These are phyloP conservation scores for Globisporangium takayamanum DNA, from an alignment of 352 stramenopile species.

Conservation along the genomic window DNA sequence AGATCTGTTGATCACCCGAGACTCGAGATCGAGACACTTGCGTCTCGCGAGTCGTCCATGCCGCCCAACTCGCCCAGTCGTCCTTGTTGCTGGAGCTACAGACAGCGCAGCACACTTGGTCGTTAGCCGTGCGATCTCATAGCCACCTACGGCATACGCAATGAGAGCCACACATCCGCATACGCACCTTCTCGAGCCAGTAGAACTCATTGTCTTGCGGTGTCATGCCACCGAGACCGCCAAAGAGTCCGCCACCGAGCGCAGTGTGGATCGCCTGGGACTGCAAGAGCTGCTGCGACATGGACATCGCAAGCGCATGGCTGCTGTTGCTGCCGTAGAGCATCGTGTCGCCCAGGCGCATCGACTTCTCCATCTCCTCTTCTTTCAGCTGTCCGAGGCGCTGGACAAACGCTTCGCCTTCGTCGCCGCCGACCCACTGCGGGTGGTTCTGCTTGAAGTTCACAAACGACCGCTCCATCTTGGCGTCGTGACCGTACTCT, in stretches of 20 bases:
- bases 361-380: constrained; percentile 84
- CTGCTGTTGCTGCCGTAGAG: constrained; percentile 50
- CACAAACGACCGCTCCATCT: constrained; percentile 97
- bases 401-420: constrained; percentile 70
- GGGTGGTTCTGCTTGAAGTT: constrained; percentile 94
- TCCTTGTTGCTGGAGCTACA: constrained; percentile 59
- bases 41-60: constrained; percentile 27
- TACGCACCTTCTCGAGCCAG: constrained; percentile 79
- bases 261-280: constrained; percentile 79
- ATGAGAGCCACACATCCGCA: not conserved
- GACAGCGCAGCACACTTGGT: constrained; percentile 7
- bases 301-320: constrained; percentile 34
- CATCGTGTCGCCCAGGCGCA: constrained; percentile 79
- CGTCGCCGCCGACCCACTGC: constrained; percentile 67
- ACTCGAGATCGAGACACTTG: constrained; percentile 49
- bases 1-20: constrained; percentile 7
- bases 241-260: constrained; percentile 37
- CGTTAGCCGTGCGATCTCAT: not conserved
- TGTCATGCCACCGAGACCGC: constrained; percentile 34
- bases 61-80: constrained; percentile 32
- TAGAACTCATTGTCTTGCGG: constrained; percentile 83
- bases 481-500: constrained; percentile 87
- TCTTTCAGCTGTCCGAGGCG: constrained; percentile 66
- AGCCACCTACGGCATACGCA: not conserved
- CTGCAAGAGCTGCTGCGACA: constrained; percentile 86